Conservation (phyloP, 106 monocot species). For the Gastrodia elata region DNA sequence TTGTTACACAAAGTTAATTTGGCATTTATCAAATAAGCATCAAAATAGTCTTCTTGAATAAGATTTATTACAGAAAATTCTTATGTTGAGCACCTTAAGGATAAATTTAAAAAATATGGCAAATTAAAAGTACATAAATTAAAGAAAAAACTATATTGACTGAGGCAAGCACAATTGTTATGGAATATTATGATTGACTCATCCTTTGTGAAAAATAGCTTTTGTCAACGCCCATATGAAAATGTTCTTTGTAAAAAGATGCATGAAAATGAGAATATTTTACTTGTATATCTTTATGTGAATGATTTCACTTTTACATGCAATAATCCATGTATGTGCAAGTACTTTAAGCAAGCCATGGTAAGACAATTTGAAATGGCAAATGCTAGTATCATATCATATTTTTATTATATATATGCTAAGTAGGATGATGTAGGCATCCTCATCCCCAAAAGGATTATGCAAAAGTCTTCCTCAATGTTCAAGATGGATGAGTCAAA, state of each 20-base stretch:
- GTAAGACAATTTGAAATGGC: conserved; percentile 1
- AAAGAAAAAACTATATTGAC: background rate
- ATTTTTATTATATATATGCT: too few species aligned
- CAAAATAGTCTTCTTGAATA: background rate
- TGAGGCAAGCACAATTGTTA: background rate
- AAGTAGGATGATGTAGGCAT: too few species aligned
- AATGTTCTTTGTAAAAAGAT: background rate
- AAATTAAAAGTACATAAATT: background rate
- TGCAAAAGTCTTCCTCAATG: too few species aligned
- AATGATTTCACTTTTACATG: background rate
- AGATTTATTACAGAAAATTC: background rate
- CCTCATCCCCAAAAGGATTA: too few species aligned
- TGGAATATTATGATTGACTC: conserved; percentile 3
- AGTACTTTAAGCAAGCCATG: background rate
- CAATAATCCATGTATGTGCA: background rate
- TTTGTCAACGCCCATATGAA: background rate
- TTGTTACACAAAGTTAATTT: background rate
- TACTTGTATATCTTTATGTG: background rate
- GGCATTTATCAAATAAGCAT: conserved; percentile 6
- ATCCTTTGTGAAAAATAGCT: background rate
- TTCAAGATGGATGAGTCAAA: too few species aligned
- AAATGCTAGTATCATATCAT: background rate
- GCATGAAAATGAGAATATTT: background rate
- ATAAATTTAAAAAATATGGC: background rate
- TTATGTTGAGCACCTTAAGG: background rate